Percentiles rank a stretch among this genome's conserved stretches.
phyloP scores from a whole-genome alignment of 2,329 filamentous ascomycete species.

The Pseudogymnoascus sp. region DNA sequence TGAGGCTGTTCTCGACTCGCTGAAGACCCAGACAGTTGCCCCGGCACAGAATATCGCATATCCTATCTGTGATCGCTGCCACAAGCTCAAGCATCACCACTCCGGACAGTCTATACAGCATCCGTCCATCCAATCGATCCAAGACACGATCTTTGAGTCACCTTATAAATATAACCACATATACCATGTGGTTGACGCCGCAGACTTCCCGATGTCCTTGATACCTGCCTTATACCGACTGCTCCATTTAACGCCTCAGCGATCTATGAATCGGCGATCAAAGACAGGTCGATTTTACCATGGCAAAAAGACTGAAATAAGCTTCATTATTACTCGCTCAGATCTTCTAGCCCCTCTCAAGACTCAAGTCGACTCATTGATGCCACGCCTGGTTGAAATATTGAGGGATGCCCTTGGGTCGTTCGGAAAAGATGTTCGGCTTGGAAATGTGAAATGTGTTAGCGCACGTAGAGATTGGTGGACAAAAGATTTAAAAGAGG shows the following conservation, averaged over 20 bases:
- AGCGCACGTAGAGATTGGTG: conserved; percentile 85
- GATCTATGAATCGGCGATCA: conserved; percentile 73
- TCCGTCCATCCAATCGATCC: conserved; percentile 71
- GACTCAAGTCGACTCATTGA: conserved; percentile 72
- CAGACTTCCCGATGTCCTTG: conserved; percentile 92
- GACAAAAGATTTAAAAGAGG: conserved; percentile 77
- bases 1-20: neutral
- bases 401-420: conserved; percentile 68
- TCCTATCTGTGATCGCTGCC: conserved; percentile 80
- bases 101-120: conserved; percentile 65
- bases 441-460: conserved; percentile 81
- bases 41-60: conserved; percentile 23
- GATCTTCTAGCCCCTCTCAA: conserved; percentile 81
- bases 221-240: conserved; percentile 66
- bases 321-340: conserved; percentile 82
- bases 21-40: conserved; percentile 8
- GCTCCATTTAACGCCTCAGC: conserved; percentile 62
- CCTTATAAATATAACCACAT: conserved; percentile 88
- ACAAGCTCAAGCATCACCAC: conserved; percentile 69
- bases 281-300: conserved; percentile 55
- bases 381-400: conserved; percentile 74
- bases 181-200: conserved; percentile 90
- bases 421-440: conserved; percentile 57
- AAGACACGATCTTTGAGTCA: conserved; percentile 78
- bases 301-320: conserved; percentile 66